phyloP scores from a whole-genome alignment of 495 filamentous ascomycete species.

The Aspergillus sclerotiicarbonarius region DNA sequence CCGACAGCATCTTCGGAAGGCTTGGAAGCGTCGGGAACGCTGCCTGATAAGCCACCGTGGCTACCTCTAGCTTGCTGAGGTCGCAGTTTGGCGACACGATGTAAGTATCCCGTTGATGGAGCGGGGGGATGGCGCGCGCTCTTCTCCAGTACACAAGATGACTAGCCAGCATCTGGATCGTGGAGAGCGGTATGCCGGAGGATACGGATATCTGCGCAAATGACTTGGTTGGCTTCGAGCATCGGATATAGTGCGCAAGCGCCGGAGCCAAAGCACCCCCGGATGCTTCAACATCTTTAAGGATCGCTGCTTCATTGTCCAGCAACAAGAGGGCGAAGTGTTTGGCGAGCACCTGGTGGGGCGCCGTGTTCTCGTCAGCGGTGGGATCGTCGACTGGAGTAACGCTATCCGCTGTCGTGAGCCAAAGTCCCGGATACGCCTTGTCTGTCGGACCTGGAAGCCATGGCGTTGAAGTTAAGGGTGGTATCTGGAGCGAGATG shows the following conservation, averaged over 20 bases:
- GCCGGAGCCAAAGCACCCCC: conserved; percentile 66
- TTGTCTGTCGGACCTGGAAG: conserved; percentile 65
- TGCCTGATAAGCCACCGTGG: conserved; percentile 67
- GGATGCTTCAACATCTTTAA: conserved; percentile 78
- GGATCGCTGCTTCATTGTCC: conserved; percentile 76
- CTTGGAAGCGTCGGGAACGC: conserved; percentile 78
- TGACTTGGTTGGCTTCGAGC: conserved; percentile 79
- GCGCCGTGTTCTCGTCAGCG: conserved; percentile 50
- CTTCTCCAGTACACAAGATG: conserved; percentile 95
- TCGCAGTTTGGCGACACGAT: conserved; percentile 91
- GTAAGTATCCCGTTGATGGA: conserved; percentile 89
- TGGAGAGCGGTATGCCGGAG: conserved; percentile 68
- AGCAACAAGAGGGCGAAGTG: conserved; percentile 86
- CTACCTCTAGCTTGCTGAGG: conserved; percentile 66
- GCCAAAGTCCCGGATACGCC: conserved; percentile 69
- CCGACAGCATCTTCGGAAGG: conserved; percentile 78
- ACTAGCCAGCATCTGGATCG: conserved; percentile 79
- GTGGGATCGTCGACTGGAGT: conserved; percentile 60
- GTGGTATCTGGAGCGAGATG: conserved; percentile 83
- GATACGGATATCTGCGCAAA: conserved; percentile 75
- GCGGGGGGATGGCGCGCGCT: conserved; percentile 85
- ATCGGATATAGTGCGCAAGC: conserved; percentile 79
- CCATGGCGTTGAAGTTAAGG: conserved; percentile 70
- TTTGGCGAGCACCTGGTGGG: conserved; percentile 64
- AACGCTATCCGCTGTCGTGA: conserved; percentile 81